Base-by-base conservation (phyloP, 1,284 basidiomycete genomes). In the Trichosporon sp. region DNA sequence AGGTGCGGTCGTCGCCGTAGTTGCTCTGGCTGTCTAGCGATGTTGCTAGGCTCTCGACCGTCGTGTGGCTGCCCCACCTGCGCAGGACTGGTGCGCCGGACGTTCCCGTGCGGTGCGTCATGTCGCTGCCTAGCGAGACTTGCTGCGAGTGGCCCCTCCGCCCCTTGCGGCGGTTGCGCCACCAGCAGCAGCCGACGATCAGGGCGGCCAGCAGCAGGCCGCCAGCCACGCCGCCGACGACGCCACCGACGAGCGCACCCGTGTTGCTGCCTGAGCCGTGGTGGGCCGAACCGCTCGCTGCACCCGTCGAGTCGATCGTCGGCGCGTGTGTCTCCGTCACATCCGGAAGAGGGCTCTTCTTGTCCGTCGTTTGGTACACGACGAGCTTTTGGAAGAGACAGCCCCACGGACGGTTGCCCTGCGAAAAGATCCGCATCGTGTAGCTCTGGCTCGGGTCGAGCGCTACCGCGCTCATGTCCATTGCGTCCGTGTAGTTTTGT, bases 21-120 rank as follows among this genome's bases (percentile, higher is more conserved):
- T 54, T 54, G 49, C 6, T 9, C 49, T 54, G 25, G 19, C 27
- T 31, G 49, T 54, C 49, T 4, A 54, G 25, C 10, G 25, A 29
- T 16, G 49, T 54, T 27, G 49, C 49, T 3, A 54, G 49, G 27
- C 49, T 54, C 49, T 54, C 49, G 14, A 54, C 49, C 2, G 27
- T 29, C 25, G 25, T 54, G 14, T 27, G 49, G 49, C 49, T 54
- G 49, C 49, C 25, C 49, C 49, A 54, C 25, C 49, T 25, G 14
- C 25, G 25, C 7, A 54, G 49, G 11, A 54, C 49, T 13, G 49
- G 49, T 27, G 49, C 49, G 49, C 49, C 49, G 27, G 25, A 29
- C n/a, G n/a, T n/a, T n/a, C n/a, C n/a, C n/a, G n/a, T n/a, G 49
- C 49, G 49, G 49, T 54, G 49, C 49, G 49, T 54, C 49, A 54